phyloP scores from a whole-genome alignment of 257 asterid genomes.

The Ocimum tenuiflorum region DNA sequence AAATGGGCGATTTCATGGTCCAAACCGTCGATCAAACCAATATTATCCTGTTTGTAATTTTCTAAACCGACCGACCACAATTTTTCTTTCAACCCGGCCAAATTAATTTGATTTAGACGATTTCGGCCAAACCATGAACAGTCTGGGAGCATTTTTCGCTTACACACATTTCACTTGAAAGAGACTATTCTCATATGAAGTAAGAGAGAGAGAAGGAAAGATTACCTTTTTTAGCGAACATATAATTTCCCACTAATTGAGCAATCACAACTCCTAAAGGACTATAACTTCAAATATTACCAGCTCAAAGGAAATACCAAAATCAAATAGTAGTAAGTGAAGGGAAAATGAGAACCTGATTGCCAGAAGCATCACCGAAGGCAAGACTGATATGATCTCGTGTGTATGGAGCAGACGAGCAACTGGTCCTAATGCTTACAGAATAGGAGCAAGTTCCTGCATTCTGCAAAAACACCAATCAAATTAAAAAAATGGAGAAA shows the following conservation, averaged over 20 bases:
- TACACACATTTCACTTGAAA: neutral
- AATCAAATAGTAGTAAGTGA: neutral
- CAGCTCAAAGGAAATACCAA: too few species aligned
- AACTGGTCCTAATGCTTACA: constrained; percentile 72
- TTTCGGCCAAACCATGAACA: too few species aligned
- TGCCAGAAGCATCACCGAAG: constrained; percentile 95
- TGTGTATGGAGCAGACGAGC: constrained; percentile 61
- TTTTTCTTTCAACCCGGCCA: too few species aligned
- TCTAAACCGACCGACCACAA: too few species aligned
- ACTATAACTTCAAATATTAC: neutral
- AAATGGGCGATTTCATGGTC: too few species aligned
- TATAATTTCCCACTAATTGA: too few species aligned
- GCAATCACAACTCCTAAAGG: neutral
- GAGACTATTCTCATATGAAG: neutral
- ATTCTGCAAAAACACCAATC: constrained; percentile 23
- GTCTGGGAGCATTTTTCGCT: neutral
- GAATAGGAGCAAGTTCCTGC: constrained; percentile 51
- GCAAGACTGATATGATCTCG: constrained; percentile 78
- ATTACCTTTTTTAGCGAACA: too few species aligned
- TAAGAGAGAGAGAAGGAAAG: too few species aligned
- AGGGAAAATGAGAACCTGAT: constrained; percentile 53
- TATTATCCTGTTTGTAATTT: too few species aligned
- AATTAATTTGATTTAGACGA: too few species aligned
- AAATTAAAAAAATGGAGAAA: neutral
- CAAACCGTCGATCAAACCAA: too few species aligned